Conservation (phyloP, 768 basidiomycete genomes). For the Mycena haematopus region DNA sequence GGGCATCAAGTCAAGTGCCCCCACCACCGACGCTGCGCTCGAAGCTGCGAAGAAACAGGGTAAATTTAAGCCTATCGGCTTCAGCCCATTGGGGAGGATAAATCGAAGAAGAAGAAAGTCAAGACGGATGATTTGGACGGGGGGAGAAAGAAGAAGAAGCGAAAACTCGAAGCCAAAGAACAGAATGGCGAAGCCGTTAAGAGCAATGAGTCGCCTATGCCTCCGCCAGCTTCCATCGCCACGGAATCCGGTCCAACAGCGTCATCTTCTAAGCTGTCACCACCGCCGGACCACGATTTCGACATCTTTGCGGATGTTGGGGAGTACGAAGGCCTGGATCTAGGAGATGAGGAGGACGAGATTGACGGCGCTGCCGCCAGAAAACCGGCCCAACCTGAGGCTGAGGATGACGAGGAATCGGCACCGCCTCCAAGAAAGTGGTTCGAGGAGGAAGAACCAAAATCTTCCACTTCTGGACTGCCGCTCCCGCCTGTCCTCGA, state of each 20-base stretch:
- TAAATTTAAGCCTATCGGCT: conserved; percentile 67
- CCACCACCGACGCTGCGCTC: conserved; percentile 41
- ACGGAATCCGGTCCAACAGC: conserved; percentile 20
- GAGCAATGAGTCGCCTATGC: conserved; percentile 9
- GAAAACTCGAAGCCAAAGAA: conserved; percentile 46
- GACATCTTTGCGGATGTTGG: conserved; percentile 90
- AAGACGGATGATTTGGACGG: conserved; percentile 46
- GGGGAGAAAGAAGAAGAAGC: conserved; percentile 67
- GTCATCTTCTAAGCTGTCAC: conserved; percentile 32
- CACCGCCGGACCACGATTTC: conserved; percentile 58
- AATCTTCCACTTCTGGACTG: conserved; percentile 21
- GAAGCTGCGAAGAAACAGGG: conserved; percentile 56
- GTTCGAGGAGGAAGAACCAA: conserved; percentile 52
- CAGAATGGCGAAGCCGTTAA: conserved; percentile 35
- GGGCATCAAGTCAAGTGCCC: conserved; percentile 39
- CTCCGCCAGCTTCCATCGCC: conserved; percentile 4
- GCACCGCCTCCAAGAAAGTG: conserved; percentile 41
- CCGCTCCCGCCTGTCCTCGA: conserved; percentile 19
- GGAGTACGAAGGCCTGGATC: conserved; percentile 76
- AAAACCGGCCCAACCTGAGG: conserved; percentile 23
- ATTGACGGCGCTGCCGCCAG: conserved; percentile 40
- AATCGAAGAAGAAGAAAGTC: conserved; percentile 59
- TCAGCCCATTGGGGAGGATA: conserved; percentile 61
- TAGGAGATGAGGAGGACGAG: conserved; percentile 61
- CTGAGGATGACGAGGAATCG: conserved; percentile 25